Base-by-base conservation (phyloP, 2,329 filamentous ascomycete species). In the Beauveria sp. region DNA sequence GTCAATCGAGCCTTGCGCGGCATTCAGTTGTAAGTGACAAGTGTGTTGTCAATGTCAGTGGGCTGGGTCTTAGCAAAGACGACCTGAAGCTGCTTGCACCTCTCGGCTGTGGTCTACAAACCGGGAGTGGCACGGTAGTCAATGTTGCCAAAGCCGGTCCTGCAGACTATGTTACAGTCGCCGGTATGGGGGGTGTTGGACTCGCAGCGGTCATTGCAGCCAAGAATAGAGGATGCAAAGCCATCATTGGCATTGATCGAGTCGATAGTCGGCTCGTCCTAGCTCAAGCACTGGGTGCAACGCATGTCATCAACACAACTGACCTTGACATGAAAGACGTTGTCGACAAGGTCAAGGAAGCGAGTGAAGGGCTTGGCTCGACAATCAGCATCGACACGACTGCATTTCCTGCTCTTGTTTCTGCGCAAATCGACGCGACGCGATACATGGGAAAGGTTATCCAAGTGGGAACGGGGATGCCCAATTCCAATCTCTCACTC, bases 351-450 rank as follows among this genome's bases (percentile, higher is more conserved):
- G 70, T 75, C 34, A 66, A 65, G 26, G 61, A 66, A 26, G 79
- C 77, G 5, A 76, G 79, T 0, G 79, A 78, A 38, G 74, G 81
- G 6, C 69, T 74, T 0, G 80, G 80, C 0, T 72, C 77, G 0
- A 77, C 74, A 2, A 70, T 81, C 40, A 73, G 73, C 5, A 72
- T 84, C 56, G 81, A 84, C 59, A 82, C 80, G 0, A 82, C 78
- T 1, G 81, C 78, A 0, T 74, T 43, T 62, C 74, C 45, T 63
- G 81, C 61, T 69, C 58, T 68, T 2, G 58, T 82, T 18, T 70
- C 75, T 9, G 75, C 76, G 3, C 75, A 73, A 1, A 63, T 81
- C 2, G 71, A 76, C 2, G 74, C 74, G 40, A 74, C 79, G 5
- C 69, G 76, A 14, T 74, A 75, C 34, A 74, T 74, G 61, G 81